phyloP scores from a whole-genome alignment of 1,284 basidiomycete species.

The Melampsora larici-populina region DNA sequence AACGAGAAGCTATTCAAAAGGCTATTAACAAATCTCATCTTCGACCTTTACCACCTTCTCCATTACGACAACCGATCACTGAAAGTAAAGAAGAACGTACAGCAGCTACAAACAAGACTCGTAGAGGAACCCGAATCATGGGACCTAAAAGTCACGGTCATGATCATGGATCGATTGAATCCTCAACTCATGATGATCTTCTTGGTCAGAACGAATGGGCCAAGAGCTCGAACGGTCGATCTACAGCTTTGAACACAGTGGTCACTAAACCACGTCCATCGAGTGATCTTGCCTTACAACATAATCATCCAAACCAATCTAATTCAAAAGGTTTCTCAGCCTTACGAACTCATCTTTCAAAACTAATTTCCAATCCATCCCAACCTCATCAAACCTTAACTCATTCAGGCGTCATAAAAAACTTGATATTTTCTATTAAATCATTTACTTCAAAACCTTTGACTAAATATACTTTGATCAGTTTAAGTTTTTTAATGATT shows the following conservation, averaged over 20 bases:
- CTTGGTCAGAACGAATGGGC: neutral
- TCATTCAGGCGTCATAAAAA: neutral
- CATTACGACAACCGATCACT: neutral
- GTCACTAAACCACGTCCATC: neutral
- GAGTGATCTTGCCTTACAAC: neutral
- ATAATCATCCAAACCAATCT: neutral
- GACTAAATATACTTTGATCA: neutral
- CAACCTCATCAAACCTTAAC: neutral
- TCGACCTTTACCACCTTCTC: neutral
- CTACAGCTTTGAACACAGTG: neutral
- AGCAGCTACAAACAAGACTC: neutral
- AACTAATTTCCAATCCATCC: neutral
- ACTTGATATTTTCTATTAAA: neutral
- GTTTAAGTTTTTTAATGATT: neutral
- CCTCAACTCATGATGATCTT: neutral
- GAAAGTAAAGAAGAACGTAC: neutral
- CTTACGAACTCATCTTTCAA: neutral
- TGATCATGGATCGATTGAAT: neutral
- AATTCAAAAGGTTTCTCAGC: neutral
- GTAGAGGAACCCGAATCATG: neutral
- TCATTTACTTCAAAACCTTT: neutral
- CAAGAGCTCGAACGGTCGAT: neutral
- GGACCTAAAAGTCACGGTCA: neutral
- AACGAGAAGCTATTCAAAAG: neutral
- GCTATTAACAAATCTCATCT: neutral